Conservation (phyloP, 768 basidiomycete species). For the Suillus discolor region DNA sequence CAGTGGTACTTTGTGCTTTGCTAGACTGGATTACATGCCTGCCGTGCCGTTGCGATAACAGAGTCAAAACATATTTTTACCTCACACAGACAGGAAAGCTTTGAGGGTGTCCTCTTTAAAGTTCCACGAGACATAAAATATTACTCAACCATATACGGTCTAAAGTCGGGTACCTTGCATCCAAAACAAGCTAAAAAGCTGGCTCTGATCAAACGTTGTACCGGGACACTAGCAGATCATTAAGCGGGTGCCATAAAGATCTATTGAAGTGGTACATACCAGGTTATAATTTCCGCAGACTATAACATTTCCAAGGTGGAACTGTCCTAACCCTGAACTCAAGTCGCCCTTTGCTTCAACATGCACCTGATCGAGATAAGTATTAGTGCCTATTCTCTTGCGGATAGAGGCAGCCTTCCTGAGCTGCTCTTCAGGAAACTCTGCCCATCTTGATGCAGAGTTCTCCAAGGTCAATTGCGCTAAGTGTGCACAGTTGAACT, state of each 20-base stretch:
- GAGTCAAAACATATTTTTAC: neutral
- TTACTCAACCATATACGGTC: neutral
- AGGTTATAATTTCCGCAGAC: slow-evolving; percentile 30
- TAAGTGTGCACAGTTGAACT: slow-evolving; percentile 33
- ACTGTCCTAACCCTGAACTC: slow-evolving; percentile 25
- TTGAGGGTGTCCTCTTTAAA: neutral
- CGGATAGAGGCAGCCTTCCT: slow-evolving; percentile 32
- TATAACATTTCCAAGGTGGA: slow-evolving; percentile 25
- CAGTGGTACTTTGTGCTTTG: neutral
- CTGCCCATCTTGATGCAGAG: slow-evolving; percentile 35
- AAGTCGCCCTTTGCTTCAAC: slow-evolving; percentile 34
- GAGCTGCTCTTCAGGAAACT: slow-evolving; percentile 38
- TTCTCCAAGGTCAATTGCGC: slow-evolving; percentile 33
- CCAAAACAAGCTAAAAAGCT: slow-evolving; percentile 25
- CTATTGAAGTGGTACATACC: slow-evolving; percentile 17
- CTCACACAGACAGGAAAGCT: neutral
- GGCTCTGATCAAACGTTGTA: slow-evolving; percentile 17
- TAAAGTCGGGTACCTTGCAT: slow-evolving; percentile 28
- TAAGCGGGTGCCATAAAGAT: slow-evolving; percentile 1
- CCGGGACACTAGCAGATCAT: slow-evolving; percentile 25
- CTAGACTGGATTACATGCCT: neutral
- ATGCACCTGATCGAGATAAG: slow-evolving; percentile 36
- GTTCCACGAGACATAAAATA: neutral
- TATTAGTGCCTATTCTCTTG: slow-evolving; percentile 25
- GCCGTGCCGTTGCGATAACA: neutral